Conservation (phyloP, 2,329 filamentous ascomycete species). For the Lachnellula suecica region DNA sequence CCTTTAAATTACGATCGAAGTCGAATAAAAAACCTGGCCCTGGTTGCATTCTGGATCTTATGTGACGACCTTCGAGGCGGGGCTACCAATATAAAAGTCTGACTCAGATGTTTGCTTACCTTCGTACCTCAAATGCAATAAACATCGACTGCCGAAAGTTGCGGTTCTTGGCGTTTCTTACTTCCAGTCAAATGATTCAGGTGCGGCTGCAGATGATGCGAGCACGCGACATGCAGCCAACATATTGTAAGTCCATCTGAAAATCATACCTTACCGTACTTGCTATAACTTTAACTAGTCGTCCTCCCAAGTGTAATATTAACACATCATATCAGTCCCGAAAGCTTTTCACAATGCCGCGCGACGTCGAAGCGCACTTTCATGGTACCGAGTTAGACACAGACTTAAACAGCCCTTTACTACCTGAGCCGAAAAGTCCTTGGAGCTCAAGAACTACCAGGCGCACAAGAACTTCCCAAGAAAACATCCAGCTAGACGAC, state of each 20-base stretch:
- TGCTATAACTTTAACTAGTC: not conserved
- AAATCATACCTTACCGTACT: not conserved
- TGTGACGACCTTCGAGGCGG: too few relatives aligned
- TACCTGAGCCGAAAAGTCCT: conserved; percentile 7
- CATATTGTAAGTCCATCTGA: not conserved
- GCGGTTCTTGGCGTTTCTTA: not conserved
- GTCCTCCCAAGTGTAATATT: conserved; percentile 3
- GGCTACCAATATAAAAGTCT: too few relatives aligned
- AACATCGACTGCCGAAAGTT: not conserved
- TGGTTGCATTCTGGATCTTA: too few relatives aligned
- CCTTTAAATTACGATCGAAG: too few relatives aligned
- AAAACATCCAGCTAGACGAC: conserved; percentile 20
- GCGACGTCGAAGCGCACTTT: conserved; percentile 13
- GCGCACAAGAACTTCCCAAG: conserved; percentile 4
- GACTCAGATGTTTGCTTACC: too few relatives aligned
- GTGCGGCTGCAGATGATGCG: not conserved
- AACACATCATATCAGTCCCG: conserved; percentile 2
- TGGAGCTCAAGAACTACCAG: conserved; percentile 2
- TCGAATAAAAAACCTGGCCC: too few relatives aligned
- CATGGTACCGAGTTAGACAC: conserved; percentile 7
- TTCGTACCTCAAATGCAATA: not conserved
- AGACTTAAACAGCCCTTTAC: conserved; percentile 15
- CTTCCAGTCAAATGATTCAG: not conserved
- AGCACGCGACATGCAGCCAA: not conserved
- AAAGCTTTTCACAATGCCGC: not conserved